Conservation (phyloP, 768 basidiomycete species). For the Lepiota venenata region DNA sequence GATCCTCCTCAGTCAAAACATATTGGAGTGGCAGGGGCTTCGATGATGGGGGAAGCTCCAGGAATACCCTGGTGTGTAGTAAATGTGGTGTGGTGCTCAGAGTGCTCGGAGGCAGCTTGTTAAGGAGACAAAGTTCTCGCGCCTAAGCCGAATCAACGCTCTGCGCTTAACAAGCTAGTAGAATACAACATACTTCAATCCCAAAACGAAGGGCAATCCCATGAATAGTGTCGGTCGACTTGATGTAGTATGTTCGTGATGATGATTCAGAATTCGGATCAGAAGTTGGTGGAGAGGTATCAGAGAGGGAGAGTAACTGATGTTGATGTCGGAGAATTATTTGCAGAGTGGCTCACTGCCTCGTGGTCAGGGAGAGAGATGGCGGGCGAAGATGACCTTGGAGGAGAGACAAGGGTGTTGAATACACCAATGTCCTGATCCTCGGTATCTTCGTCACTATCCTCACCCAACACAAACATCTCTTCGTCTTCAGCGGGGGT, state of each 20-base stretch:
- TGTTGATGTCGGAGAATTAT: neutral
- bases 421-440: conserved; percentile 15
- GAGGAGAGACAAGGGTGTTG: neutral
- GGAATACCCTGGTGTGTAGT: conserved; percentile 60
- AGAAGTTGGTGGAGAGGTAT: neutral
- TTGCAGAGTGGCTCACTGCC: neutral
- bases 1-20: conserved; percentile 20
- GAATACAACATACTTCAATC: conserved; percentile 42
- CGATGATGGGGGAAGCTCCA: conserved; percentile 49
- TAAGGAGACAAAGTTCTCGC: conserved; percentile 59
- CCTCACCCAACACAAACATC: conserved; percentile 64
- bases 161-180: neutral
- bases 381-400: neutral
- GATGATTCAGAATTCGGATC: neutral
- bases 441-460: conserved; percentile 47
- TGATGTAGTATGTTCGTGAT: conserved; percentile 46
- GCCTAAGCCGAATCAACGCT: conserved; percentile 29
- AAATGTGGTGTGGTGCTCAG: conserved; percentile 71
- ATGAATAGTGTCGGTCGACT: conserved; percentile 54
- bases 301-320: neutral
- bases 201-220: conserved; percentile 62
- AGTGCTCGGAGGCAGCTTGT: conserved; percentile 61
- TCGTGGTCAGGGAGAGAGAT: conserved; percentile 12
- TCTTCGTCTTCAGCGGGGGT: conserved; percentile 53
- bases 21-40: conserved; percentile 19